Conservation (phyloP, 176 grass and related monocot species). For the Avena insularis region DNA sequence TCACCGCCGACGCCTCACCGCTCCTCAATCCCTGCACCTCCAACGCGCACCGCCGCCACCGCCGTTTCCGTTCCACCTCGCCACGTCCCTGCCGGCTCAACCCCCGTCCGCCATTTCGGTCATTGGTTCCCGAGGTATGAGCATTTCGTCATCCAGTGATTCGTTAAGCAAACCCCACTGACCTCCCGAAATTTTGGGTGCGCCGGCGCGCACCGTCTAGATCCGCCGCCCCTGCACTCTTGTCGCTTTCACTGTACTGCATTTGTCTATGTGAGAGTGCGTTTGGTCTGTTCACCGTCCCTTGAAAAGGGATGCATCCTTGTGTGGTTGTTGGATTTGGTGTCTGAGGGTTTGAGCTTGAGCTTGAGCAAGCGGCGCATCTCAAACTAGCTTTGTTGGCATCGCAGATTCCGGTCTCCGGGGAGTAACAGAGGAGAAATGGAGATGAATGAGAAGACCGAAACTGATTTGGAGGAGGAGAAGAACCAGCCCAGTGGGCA, state of each 20-base stretch:
- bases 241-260: conserved; percentile 28
- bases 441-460: conserved; percentile 56
- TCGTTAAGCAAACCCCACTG: not conserved
- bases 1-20: not conserved
- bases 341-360: conserved; percentile 30
- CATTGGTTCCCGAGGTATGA: not conserved
- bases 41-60: not conserved
- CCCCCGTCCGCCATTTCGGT: not conserved
- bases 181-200: not conserved
- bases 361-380: not conserved
- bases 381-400: conserved; percentile 23
- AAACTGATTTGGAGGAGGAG: conserved; percentile 50
- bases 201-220: not conserved
- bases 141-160: not conserved
- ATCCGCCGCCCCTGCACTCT: not conserved
- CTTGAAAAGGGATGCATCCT: not conserved
- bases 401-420: not conserved
- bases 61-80: not conserved
- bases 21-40: not conserved
- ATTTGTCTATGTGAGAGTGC: conserved; percentile 24
- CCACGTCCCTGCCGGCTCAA: not conserved
- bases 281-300: not conserved
- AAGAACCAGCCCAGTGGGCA: conserved; percentile 40
- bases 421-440: conserved; percentile 36
- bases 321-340: conserved; percentile 27